These are phyloP conservation scores for Cladosporium sp. DNA, from an alignment of 2,329 filamentous ascomycete species.

Conservation along the genomic window DNA sequence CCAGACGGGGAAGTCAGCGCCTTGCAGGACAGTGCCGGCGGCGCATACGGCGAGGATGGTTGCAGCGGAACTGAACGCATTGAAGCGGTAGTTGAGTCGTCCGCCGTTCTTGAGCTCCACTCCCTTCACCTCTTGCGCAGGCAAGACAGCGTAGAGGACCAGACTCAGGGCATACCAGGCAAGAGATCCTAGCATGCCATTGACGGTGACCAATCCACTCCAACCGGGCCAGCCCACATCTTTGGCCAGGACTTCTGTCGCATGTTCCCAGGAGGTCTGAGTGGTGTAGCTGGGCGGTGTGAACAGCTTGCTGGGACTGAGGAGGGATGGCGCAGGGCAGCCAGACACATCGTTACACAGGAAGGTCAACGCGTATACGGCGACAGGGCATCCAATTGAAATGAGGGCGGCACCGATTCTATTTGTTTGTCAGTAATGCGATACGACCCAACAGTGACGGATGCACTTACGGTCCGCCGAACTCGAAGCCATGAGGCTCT, in stretches of 20 bases:
- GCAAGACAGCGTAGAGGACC: conserved; percentile 70
- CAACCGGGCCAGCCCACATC: conserved; percentile 84
- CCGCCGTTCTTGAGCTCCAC: conserved; percentile 66
- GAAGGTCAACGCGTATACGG: conserved; percentile 76
- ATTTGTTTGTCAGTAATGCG: conserved; percentile 3
- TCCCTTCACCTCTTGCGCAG: conserved; percentile 68
- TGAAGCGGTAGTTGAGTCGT: conserved; percentile 74
- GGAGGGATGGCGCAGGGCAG: conserved; percentile 78
- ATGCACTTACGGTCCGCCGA: conserved; percentile 45
- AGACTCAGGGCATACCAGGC: conserved; percentile 76
- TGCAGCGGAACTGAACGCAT: conserved; percentile 70
- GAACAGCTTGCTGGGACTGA: conserved; percentile 64
- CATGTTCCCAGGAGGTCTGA: conserved; percentile 34
- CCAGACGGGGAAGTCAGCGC: conserved; percentile 82
- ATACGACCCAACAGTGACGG: neutral
- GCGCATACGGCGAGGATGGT: conserved; percentile 67
- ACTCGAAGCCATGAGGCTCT: conserved; percentile 35
- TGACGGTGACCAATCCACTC: conserved; percentile 63
- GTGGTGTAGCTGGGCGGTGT: conserved; percentile 24
- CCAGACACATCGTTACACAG: conserved; percentile 89
- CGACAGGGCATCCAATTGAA: conserved; percentile 72
- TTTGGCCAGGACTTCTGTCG: conserved; percentile 66
- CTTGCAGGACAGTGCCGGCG: conserved; percentile 71
- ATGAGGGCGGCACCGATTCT: conserved; percentile 75
- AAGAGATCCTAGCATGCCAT: conserved; percentile 65